Conservation (phyloP, 352 stramenopile species). For the Pilasporangium apinafurcum region DNA sequence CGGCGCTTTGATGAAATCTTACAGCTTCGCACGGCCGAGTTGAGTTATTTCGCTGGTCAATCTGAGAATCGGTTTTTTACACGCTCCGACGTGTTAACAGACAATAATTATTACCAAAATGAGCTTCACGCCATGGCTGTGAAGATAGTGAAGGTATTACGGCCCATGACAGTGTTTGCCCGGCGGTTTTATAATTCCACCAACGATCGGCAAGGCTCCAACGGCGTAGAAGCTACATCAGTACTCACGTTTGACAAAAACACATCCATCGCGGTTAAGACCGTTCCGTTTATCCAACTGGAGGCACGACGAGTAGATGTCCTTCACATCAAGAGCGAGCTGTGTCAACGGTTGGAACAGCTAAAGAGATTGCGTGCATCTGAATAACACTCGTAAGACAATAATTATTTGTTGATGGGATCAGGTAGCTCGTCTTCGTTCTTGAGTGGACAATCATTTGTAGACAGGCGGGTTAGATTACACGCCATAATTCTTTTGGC, state of each 20-base stretch:
- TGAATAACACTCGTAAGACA: no score
- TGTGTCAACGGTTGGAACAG: slow-evolving; percentile 31
- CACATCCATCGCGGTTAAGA: slow-evolving; percentile 52
- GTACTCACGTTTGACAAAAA: slow-evolving; percentile 64
- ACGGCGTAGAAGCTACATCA: slow-evolving; percentile 6
- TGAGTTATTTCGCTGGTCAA: slow-evolving; percentile 52
- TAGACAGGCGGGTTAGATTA: no score
- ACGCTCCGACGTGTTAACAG: slow-evolving; percentile 11
- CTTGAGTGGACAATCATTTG: no score
- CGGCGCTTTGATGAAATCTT: slow-evolving; percentile 42
- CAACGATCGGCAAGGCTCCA: slow-evolving; percentile 1
- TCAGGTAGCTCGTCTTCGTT: no score
- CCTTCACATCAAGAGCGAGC: slow-evolving; percentile 37
- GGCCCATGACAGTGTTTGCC: slow-evolving; percentile 39
- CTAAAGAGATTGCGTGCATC: no score
- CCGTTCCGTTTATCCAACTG: slow-evolving; percentile 37
- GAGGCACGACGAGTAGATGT: slow-evolving; percentile 56
- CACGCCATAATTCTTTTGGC: no score
- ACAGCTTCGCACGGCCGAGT: slow-evolving; percentile 26
- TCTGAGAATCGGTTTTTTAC: slow-evolving; percentile 19
- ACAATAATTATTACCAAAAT: slow-evolving; percentile 62
- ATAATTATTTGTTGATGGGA: no score
- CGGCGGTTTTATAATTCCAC: slow-evolving; percentile 52
- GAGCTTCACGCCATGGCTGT: slow-evolving; percentile 45
- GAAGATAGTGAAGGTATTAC: slow-evolving; percentile 9